A percentile compares a stretch with the other conserved stretches of the same genome.
Evolutionary conservation across 352 stramenopile genomes (phyloP).

Genomic region (Thalassiosira mediterranea): DNA sequence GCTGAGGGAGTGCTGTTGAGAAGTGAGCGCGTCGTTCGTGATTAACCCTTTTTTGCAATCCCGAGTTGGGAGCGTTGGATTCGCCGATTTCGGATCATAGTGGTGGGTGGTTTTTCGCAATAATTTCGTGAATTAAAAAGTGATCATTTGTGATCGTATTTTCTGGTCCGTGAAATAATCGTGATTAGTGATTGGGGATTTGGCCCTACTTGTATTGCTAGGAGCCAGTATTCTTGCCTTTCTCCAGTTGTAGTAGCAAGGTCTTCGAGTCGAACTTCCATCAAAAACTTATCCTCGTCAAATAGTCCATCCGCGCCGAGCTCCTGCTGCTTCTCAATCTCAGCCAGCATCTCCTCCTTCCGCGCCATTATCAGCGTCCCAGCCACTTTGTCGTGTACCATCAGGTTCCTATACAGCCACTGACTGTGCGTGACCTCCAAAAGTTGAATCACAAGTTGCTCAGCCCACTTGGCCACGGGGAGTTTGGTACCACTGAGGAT

Average conservation of each 20-base stretch:
- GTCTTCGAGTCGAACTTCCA: not conserved
- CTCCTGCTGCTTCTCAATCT: not conserved
- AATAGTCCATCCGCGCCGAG: not conserved
- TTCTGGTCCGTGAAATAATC: too few species aligned
- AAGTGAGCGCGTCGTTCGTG: too few species aligned
- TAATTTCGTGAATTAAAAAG: too few species aligned
- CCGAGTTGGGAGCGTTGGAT: too few species aligned
- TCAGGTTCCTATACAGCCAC: conserved; percentile 23
- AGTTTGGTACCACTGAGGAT: too few species aligned
- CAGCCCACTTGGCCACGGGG: conserved; percentile 16
- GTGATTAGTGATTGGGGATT: too few species aligned
- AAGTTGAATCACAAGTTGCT: conserved; percentile 14
- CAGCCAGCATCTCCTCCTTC: conserved; percentile 5
- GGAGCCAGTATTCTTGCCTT: not conserved
- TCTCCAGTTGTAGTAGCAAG: not conserved
- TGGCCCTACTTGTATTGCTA: not conserved
- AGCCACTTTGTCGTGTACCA: conserved; percentile 12
- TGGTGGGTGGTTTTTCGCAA: too few species aligned
- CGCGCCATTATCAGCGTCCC: not conserved
- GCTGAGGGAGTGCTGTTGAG: too few species aligned
- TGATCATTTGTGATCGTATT: too few species aligned
- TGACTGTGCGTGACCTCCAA: conserved; percentile 26
- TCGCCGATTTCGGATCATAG: too few species aligned
- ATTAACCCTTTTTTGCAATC: too few species aligned
- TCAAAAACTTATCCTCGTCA: conserved; percentile 2